Percentiles rank a stretch among this genome's conserved stretches.
Evolutionary conservation across 805 yeast species (phyloP).

Genomic region (Kazachstania taianensis): DNA sequence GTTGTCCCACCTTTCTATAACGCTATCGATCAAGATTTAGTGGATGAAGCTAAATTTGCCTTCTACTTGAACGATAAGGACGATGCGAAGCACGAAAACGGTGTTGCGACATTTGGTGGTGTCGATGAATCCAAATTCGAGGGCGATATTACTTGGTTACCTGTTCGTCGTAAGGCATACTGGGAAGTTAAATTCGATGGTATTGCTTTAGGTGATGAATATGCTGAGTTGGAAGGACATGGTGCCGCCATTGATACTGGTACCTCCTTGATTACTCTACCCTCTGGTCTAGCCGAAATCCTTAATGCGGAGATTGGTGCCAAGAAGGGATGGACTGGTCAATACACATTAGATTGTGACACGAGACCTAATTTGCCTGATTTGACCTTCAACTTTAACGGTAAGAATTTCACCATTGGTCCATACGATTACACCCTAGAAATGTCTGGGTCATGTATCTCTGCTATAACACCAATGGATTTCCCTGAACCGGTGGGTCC

Average conservation of each 20-base stretch:
- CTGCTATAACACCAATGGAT: constrained; percentile 95
- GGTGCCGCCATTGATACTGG: constrained; percentile 99
- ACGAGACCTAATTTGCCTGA: constrained; percentile 80
- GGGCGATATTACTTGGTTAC: constrained; percentile 90
- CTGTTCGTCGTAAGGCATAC: constrained; percentile 98
- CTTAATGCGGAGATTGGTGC: constrained; percentile 95
- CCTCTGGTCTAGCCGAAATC: constrained; percentile 92
- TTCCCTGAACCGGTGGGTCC: constrained; percentile 97
- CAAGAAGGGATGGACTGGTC: constrained; percentile 94
- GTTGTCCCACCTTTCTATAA: constrained; percentile 91
- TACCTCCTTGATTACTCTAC: constrained; percentile 90
- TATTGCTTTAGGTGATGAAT: constrained; percentile 84
- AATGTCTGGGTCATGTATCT: constrained; percentile 88
- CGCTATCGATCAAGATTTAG: constrained; percentile 69
- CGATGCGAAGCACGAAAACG: constrained; percentile 58
- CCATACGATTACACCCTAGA: constrained; percentile 92
- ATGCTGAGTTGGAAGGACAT: constrained; percentile 65
- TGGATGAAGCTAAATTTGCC: constrained; percentile 79
- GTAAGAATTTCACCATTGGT: constrained; percentile 81
- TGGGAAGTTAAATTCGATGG: constrained; percentile 97
- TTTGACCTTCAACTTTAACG: constrained; percentile 79
- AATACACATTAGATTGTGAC: constrained; percentile 86
- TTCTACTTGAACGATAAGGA: constrained; percentile 85
- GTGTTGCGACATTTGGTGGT: constrained; percentile 94
- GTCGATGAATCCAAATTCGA: constrained; percentile 62